phyloP scores from a whole-genome alignment of 2,329 filamentous ascomycete genomes.

The Colletotrichum cereale region DNA sequence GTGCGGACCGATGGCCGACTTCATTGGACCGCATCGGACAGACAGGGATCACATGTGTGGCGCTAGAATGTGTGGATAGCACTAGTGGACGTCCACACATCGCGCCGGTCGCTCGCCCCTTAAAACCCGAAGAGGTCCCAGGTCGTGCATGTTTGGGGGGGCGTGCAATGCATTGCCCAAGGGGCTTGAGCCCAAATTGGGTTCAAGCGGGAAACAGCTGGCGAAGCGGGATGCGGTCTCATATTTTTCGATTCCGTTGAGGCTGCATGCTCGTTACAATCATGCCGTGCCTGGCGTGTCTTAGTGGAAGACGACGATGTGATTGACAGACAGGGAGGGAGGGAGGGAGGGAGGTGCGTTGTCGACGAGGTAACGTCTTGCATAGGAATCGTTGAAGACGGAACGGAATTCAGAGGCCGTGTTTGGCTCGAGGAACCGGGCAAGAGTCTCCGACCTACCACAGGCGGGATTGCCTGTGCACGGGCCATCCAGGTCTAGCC shows the following conservation, averaged over 20 bases:
- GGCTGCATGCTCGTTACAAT: conserved; percentile 11
- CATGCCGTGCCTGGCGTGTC: conserved; percentile 22
- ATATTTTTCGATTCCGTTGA: not conserved
- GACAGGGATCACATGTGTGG: not conserved
- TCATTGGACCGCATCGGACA: not conserved
- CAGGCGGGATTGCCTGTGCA: conserved; percentile 4
- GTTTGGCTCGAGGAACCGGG: conserved; percentile 10
- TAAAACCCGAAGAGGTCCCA: not conserved
- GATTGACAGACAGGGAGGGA: conserved; percentile 6
- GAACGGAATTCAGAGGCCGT: not conserved
- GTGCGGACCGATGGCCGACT: not conserved
- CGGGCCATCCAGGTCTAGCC: conserved; percentile 33
- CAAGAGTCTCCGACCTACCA: conserved; percentile 37
- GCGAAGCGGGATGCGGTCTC: not conserved
- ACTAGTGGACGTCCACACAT: not conserved
- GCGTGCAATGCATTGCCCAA: not conserved
- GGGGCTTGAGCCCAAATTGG: conserved; percentile 14
- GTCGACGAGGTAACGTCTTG: conserved; percentile 13
- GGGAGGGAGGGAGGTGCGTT: not conserved
- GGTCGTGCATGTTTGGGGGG: not conserved
- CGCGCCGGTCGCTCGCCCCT: not conserved
- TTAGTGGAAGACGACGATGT: not conserved
- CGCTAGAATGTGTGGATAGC: not conserved
- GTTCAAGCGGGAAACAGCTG: not conserved
- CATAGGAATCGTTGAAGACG: not conserved